A percentile compares a stretch with the other conserved stretches of the same genome.
Conservation (phyloP, 2,329 filamentous ascomycete species). For the Xylaria sp. region DNA sequence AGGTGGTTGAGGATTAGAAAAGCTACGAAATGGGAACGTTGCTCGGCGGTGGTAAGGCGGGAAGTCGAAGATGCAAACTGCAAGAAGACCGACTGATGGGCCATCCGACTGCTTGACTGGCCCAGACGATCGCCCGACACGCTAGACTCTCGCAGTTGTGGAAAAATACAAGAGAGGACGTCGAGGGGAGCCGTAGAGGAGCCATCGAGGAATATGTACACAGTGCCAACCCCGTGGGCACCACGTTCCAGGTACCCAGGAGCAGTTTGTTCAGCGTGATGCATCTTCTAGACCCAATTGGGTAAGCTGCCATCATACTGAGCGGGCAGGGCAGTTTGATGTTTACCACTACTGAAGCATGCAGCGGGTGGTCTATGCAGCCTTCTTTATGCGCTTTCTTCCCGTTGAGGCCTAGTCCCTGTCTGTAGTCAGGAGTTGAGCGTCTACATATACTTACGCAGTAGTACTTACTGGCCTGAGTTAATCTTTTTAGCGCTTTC, state of each 20-base stretch:
- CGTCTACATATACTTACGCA: background rate
- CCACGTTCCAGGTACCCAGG: background rate
- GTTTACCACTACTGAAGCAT: too few species aligned
- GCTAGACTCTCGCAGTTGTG: background rate
- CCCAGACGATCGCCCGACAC: background rate
- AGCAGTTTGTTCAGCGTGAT: background rate
- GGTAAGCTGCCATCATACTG: too few species aligned
- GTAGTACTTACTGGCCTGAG: too few species aligned
- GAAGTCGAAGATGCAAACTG: slow-evolving; percentile 18
- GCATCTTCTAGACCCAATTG: background rate
- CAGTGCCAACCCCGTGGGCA: background rate
- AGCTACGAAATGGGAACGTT: slow-evolving; percentile 26
- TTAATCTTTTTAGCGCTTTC: too few species aligned
- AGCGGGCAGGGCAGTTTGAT: too few species aligned
- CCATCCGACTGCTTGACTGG: background rate
- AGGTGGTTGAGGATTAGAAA: slow-evolving; percentile 46
- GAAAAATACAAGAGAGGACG: background rate
- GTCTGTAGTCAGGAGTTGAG: background rate
- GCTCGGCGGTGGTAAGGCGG: slow-evolving; percentile 16
- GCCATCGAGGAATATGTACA: slow-evolving; percentile 1
- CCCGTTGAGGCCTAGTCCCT: background rate
- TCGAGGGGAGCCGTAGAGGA: background rate
- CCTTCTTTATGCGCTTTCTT: background rate
- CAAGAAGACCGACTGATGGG: slow-evolving; percentile 2
- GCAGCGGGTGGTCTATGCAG: too few species aligned